phyloP scores from a whole-genome alignment of 352 stramenopile genomes.

The Pythium apleroticum region DNA sequence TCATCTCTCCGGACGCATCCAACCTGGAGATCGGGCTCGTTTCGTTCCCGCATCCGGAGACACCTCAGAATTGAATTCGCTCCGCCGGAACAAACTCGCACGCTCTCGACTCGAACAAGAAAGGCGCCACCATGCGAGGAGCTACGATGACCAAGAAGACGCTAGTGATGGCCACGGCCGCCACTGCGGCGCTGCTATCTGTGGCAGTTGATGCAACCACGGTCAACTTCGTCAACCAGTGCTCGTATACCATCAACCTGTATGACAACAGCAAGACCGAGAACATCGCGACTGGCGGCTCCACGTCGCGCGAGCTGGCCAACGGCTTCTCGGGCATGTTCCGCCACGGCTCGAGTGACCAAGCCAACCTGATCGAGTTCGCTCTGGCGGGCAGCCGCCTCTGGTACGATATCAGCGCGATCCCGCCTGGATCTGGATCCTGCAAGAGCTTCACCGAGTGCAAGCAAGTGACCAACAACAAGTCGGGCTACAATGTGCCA shows the following conservation, averaged over 20 bases:
- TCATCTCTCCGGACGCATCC: neutral
- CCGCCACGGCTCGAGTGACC: slow-evolving; percentile 32
- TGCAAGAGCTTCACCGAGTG: slow-evolving; percentile 44
- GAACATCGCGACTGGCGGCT: slow-evolving; percentile 36
- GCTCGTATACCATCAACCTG: slow-evolving; percentile 43
- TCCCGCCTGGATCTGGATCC: slow-evolving; percentile 44
- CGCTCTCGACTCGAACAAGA: neutral
- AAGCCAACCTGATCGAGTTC: slow-evolving; percentile 8
- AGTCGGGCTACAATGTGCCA: slow-evolving; percentile 53
- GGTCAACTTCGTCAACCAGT: slow-evolving; percentile 57
- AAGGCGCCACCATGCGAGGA: slow-evolving; percentile 7
- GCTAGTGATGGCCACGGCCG: slow-evolving; percentile 40
- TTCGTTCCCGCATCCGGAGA: neutral
- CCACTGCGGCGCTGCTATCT: slow-evolving; percentile 32
- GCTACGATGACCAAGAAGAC: slow-evolving; percentile 20
- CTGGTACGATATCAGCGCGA: slow-evolving; percentile 69
- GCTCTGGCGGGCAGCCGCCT: slow-evolving; percentile 2
- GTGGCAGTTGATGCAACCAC: slow-evolving; percentile 32
- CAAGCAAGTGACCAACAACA: slow-evolving; percentile 40
- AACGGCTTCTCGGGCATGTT: slow-evolving; percentile 38
- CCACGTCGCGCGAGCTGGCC: slow-evolving; percentile 35
- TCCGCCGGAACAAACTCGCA: neutral
- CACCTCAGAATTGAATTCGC: slow-evolving; percentile 17
- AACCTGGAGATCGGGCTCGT: neutral
- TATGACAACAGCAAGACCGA: slow-evolving; percentile 57